Conservation (phyloP, 768 basidiomycete genomes). For the Macrocybe gigantea region DNA sequence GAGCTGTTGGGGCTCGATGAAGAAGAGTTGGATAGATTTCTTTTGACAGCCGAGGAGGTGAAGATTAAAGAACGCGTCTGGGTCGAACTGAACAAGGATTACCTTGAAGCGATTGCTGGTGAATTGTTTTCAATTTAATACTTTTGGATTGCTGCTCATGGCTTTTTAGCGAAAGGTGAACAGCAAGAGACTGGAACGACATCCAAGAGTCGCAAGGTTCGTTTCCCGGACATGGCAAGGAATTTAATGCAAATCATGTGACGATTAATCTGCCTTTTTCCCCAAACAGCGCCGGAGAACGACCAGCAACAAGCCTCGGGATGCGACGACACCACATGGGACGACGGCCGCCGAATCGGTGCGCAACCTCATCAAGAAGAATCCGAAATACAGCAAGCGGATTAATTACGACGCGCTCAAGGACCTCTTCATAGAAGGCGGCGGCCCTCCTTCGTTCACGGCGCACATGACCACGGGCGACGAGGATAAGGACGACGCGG, state of each 20-base stretch:
- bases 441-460: constrained; percentile 20
- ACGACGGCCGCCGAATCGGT: constrained; percentile 74
- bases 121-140: constrained; percentile 18
- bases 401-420: constrained; percentile 93
- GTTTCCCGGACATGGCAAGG: constrained; percentile 35
- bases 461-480: constrained; percentile 20
- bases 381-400: constrained; percentile 82
- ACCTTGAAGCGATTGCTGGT: constrained; percentile 85
- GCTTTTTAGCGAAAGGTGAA: constrained; percentile 62
- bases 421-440: constrained; percentile 59
- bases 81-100: constrained; percentile 92
- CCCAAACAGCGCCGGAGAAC: constrained; percentile 61
- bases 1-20: constrained; percentile 82
- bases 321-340: constrained; percentile 65
- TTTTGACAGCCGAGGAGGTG: constrained; percentile 76
- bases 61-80: constrained; percentile 86
- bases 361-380: constrained; percentile 75
- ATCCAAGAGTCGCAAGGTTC: constrained; percentile 74
- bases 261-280: constrained; percentile 9
- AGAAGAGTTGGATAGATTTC: constrained; percentile 78
- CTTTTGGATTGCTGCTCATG: constrained; percentile 36
- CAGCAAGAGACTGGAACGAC: constrained; percentile 34
- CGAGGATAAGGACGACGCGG: constrained; percentile 41
- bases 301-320: constrained; percentile 51
- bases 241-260: constrained; percentile 15